Percentiles rank a stretch among this genome's conserved stretches.
Conservation (phyloP, 129 eudicot species). For the Gnaphalium uliginosum region DNA sequence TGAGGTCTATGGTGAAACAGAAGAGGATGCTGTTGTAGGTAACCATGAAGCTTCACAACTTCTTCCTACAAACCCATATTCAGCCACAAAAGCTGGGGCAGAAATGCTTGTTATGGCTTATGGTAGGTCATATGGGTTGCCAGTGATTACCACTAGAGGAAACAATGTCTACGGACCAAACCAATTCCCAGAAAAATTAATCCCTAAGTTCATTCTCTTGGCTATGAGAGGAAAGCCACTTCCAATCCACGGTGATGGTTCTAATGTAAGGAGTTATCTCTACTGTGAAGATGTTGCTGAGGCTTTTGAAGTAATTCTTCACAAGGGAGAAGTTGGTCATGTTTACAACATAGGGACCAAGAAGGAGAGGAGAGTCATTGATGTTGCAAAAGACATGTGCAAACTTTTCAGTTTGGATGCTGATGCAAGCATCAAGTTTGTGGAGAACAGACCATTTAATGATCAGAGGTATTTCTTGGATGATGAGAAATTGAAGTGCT, state of each 20-base stretch:
- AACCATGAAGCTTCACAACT: constrained; percentile 99
- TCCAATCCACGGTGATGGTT: constrained; percentile 96
- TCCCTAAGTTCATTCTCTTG: constrained; percentile 90
- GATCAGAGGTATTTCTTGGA: constrained; percentile 96
- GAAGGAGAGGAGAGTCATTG: constrained; percentile 87
- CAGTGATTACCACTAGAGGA: constrained; percentile 96
- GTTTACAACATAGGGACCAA: constrained; percentile 95
- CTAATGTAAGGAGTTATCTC: constrained; percentile 87
- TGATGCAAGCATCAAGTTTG: constrained; percentile 72
- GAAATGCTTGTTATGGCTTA: constrained; percentile 99
- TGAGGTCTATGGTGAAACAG: constrained; percentile 98
- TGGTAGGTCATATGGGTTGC: constrained; percentile 93
- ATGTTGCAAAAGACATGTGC: constrained; percentile 87
- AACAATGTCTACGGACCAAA: constrained; percentile 98
- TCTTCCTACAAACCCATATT: constrained; percentile 95
- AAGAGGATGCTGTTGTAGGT: constrained; percentile 98
- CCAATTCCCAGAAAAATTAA: constrained; percentile 87
- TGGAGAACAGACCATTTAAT: constrained; percentile 92
- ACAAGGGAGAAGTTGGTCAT: constrained; percentile 97
- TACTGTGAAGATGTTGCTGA: constrained; percentile 99
- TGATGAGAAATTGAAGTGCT: constrained; percentile 74
- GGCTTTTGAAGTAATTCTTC: constrained; percentile 95
- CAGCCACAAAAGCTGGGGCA: constrained; percentile 98
- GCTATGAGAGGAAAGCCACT: constrained; percentile 88
- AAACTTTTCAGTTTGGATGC: constrained; percentile 78